These are phyloP conservation scores for Pleodorina starrii DNA, from an alignment of 139 green algal species.

Conservation along the genomic window DNA sequence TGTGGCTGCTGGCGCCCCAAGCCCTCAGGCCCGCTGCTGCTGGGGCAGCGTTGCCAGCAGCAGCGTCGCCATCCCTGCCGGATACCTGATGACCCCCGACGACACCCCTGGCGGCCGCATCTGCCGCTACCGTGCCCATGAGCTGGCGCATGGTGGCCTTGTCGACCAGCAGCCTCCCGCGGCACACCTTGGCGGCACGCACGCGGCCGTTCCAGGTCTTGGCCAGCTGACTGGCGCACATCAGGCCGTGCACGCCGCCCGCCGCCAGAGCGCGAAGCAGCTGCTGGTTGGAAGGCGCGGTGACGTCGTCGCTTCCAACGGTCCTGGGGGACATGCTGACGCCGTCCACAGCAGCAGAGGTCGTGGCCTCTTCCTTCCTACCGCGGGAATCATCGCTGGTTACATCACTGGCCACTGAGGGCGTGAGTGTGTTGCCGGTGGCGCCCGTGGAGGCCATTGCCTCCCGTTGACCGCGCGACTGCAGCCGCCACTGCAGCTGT, in stretches of 20 bases:
- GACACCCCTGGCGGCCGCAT: background rate
- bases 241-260: slow-evolving; percentile 11
- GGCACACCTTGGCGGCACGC: background rate
- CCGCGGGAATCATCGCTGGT: background rate
- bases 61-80: background rate
- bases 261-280: slow-evolving; percentile 27
- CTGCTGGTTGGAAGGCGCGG: slow-evolving; percentile 2
- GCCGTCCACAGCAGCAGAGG: background rate
- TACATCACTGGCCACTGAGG: background rate
- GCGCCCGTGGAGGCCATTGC: too few relatives aligned
- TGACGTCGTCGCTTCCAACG: too few relatives aligned
- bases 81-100: background rate
- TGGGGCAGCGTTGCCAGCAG: background rate
- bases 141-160: slow-evolving; percentile 24
- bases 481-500: background rate
- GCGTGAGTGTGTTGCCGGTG: too few relatives aligned
- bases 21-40: too few relatives aligned
- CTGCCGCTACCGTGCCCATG: background rate
- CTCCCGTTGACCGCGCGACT: too few relatives aligned
- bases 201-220: slow-evolving; percentile 45
- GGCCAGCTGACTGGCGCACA: background rate
- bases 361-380: background rate
- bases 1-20: too few relatives aligned
- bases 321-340: background rate
- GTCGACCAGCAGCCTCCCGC: slow-evolving; percentile 27